Evolutionary conservation across 2,329 filamentous ascomycete genomes (phyloP).

Genomic region (Erysiphe pulchra): DNA sequence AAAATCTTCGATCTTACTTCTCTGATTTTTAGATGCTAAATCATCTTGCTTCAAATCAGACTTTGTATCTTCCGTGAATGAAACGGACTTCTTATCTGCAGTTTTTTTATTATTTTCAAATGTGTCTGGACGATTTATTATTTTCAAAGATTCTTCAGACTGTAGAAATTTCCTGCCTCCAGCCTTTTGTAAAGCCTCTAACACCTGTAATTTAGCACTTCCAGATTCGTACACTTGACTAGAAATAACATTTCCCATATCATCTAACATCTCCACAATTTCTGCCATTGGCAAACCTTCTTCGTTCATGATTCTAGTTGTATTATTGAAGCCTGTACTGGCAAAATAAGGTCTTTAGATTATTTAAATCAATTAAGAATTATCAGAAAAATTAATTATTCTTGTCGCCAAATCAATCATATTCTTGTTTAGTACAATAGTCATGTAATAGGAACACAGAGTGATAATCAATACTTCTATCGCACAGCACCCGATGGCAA

Average conservation of each 20-base stretch:
- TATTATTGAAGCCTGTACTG: constrained; percentile 21
- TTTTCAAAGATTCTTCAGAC: not conserved
- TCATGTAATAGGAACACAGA: no score
- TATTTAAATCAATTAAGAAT: no score
- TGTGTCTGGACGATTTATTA: not conserved
- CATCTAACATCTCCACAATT: constrained; percentile 78
- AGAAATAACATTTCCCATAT: constrained; percentile 62
- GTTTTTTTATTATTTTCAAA: constrained; percentile 1
- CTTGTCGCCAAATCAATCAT: no score
- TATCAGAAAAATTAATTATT: no score
- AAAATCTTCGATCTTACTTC: constrained; percentile 31
- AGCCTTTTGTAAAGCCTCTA: constrained; percentile 52
- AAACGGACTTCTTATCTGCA: constrained; percentile 28
- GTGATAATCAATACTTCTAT: no score
- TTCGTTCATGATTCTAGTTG: constrained; percentile 36
- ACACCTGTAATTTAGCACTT: constrained; percentile 36
- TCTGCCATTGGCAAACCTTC: constrained; percentile 60
- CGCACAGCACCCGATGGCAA: no score
- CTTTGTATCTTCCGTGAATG: constrained; percentile 36
- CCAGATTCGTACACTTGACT: constrained; percentile 40
- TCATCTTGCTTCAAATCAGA: constrained; percentile 11
- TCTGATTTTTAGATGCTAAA: constrained; percentile 13
- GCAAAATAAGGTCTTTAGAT: no score
- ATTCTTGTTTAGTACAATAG: no score
- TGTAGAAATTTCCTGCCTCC: constrained; percentile 28